phyloP scores from a whole-genome alignment of 768 basidiomycete species.

The Tulasnella sp. region DNA sequence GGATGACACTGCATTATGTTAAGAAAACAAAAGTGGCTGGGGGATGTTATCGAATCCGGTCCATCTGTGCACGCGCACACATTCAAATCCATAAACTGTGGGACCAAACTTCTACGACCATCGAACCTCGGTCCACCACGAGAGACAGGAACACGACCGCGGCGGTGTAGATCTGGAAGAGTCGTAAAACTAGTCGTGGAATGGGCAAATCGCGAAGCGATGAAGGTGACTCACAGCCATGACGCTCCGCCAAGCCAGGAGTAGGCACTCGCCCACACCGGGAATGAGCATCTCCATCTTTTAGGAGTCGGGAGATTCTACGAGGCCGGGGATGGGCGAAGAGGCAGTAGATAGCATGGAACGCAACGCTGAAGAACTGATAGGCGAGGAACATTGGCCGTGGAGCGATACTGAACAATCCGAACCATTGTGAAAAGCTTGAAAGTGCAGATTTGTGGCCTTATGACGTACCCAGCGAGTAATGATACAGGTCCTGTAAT shows the following conservation, averaged over 20 bases:
- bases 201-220: no score
- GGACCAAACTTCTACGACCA: conserved; percentile 49
- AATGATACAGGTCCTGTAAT: conserved; percentile 91
- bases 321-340: conserved; percentile 57
- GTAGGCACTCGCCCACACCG: conserved; percentile 61
- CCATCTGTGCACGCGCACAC: background rate
- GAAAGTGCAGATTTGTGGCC: background rate
- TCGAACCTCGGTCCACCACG: conserved; percentile 78
- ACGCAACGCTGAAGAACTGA: conserved; percentile 94
- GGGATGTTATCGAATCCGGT: conserved; percentile 6
- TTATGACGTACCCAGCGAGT: conserved; percentile 69
- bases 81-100: background rate
- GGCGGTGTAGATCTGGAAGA: conserved; percentile 82
- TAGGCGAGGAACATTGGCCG: conserved; percentile 75
- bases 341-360: conserved; percentile 89
- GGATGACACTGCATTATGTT: conserved; percentile 3
- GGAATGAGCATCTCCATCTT: conserved; percentile 43
- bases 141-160: conserved; percentile 85
- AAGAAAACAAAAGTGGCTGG: background rate
- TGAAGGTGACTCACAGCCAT: conserved; percentile 57
- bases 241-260: conserved; percentile 54
- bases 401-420: conserved; percentile 57
- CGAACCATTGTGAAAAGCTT: background rate
- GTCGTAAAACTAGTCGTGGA: conserved; percentile 7
- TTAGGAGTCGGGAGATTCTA: background rate